phyloP scores from a whole-genome alignment of 2,329 filamentous ascomycete genomes.

The Calonectria hawksworthii region DNA sequence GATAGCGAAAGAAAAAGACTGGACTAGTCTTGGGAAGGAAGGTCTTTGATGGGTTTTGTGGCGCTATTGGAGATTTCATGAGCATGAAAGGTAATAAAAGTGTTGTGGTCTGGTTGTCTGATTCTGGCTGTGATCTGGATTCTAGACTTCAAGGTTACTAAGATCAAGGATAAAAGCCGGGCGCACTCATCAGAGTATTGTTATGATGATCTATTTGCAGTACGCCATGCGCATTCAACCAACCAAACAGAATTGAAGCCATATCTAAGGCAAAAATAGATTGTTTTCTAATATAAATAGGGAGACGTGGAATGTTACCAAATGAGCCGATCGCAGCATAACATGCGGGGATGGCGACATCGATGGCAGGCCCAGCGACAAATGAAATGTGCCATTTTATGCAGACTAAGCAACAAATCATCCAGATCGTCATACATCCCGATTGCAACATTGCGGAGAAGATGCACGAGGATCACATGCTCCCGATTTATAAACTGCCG shows the following conservation, averaged over 20 bases:
- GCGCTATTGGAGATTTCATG: no score
- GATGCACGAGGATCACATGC: background rate
- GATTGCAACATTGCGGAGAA: slow-evolving; percentile 32
- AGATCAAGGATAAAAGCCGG: background rate
- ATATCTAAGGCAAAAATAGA: background rate
- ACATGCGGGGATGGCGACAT: slow-evolving; percentile 32
- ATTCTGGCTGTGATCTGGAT: no score
- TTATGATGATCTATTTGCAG: background rate
- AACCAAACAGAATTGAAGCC: background rate
- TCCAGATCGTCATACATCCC: slow-evolving; percentile 16
- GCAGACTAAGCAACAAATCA: slow-evolving; percentile 6
- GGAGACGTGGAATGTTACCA: background rate
- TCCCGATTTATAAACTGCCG: background rate
- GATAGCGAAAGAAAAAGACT: no score
- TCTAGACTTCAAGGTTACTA: no score
- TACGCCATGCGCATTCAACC: background rate
- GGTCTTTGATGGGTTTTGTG: no score
- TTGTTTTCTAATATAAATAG: background rate
- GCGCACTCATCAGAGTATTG: background rate
- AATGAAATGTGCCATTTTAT: slow-evolving; percentile 13
- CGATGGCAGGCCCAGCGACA: background rate
- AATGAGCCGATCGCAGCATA: slow-evolving; percentile 21
- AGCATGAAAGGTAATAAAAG: no score
- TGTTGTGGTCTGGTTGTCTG: no score
- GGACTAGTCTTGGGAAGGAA: no score